These are phyloP conservation scores for Salvia miltiorrhiza DNA, from an alignment of 257 asterid species.

Conservation along the genomic window DNA sequence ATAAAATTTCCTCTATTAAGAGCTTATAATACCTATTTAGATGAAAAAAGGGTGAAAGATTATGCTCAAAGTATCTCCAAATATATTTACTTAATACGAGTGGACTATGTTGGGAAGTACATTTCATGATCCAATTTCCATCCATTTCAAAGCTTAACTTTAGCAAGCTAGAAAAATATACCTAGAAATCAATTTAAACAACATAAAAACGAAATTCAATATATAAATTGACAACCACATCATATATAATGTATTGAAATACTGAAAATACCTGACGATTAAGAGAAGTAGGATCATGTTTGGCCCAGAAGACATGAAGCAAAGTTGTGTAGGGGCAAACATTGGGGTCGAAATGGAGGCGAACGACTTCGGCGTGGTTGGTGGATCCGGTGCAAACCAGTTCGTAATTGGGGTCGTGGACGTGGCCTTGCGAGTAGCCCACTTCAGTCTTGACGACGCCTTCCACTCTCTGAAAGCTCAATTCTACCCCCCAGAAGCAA, in stretches of 20 bases:
- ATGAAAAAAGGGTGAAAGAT: too few relatives aligned
- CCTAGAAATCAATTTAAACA: background rate
- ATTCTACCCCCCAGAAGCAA: conserved; percentile 84
- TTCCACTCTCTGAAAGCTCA: conserved; percentile 61
- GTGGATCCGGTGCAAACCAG: conserved; percentile 68
- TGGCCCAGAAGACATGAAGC: conserved; percentile 70
- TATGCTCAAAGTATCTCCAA: too few relatives aligned
- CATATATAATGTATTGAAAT: background rate
- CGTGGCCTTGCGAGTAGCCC: conserved; percentile 77
- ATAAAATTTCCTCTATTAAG: too few relatives aligned
- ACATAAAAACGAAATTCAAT: background rate
- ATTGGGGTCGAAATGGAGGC: conserved; percentile 68
- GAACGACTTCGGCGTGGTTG: conserved; percentile 68
- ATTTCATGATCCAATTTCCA: background rate
- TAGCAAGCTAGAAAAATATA: background rate
- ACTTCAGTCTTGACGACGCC: conserved; percentile 86
- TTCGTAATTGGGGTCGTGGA: conserved; percentile 55
- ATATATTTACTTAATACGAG: too few relatives aligned
- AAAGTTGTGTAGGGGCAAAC: conserved; percentile 52
- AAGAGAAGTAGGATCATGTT: conserved; percentile 71
- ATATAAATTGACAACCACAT: background rate
- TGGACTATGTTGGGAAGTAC: too few relatives aligned
- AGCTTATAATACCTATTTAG: too few relatives aligned
- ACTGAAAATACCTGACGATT: conserved; percentile 55
- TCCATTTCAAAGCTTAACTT: background rate